Evolutionary conservation across 2,329 filamentous ascomycete genomes (phyloP).

Genomic region (Colletotrichum sp.): DNA sequence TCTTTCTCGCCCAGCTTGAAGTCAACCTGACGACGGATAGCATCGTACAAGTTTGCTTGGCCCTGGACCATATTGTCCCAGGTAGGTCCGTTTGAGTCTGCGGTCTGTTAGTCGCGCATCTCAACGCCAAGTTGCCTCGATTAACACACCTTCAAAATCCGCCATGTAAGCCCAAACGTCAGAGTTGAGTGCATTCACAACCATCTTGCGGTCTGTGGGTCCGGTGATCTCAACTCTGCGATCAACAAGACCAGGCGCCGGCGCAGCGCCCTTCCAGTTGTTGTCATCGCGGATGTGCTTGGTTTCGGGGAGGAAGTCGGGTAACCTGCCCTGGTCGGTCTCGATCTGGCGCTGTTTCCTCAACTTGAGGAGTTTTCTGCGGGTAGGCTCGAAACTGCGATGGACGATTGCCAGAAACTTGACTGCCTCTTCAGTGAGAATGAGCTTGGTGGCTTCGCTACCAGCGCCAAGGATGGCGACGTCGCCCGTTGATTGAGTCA

Average conservation of each 20-base stretch:
- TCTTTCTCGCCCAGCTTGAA: slow-evolving; percentile 89
- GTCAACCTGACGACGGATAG: slow-evolving; percentile 83
- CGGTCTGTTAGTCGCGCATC: not conserved
- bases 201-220: slow-evolving; percentile 91
- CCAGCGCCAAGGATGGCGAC: slow-evolving; percentile 78
- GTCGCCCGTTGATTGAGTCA: slow-evolving; percentile 34
- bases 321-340: slow-evolving; percentile 80
- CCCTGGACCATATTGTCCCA: slow-evolving; percentile 97
- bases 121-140: not conserved
- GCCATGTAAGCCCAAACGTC: slow-evolving; percentile 96
- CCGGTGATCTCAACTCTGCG: slow-evolving; percentile 89
- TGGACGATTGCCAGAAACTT: slow-evolving; percentile 87
- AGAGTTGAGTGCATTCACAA: slow-evolving; percentile 88
- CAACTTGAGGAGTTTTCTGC: slow-evolving; percentile 80
- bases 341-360: slow-evolving; percentile 81
- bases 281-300: slow-evolving; percentile 86
- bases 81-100: slow-evolving; percentile 81
- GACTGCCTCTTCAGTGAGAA: slow-evolving; percentile 80
- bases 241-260: slow-evolving; percentile 83
- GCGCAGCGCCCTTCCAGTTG: slow-evolving; percentile 83
- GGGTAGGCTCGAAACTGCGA: slow-evolving; percentile 81
- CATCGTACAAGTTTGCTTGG: slow-evolving; percentile 89
- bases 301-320: slow-evolving; percentile 88
- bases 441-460: slow-evolving; percentile 75
- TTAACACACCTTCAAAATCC: slow-evolving; percentile 67